Percentiles rank a stretch among this genome's conserved stretches.
phyloP scores from a whole-genome alignment of 2,329 filamentous ascomycete species.

The Cercospora berteroae region DNA sequence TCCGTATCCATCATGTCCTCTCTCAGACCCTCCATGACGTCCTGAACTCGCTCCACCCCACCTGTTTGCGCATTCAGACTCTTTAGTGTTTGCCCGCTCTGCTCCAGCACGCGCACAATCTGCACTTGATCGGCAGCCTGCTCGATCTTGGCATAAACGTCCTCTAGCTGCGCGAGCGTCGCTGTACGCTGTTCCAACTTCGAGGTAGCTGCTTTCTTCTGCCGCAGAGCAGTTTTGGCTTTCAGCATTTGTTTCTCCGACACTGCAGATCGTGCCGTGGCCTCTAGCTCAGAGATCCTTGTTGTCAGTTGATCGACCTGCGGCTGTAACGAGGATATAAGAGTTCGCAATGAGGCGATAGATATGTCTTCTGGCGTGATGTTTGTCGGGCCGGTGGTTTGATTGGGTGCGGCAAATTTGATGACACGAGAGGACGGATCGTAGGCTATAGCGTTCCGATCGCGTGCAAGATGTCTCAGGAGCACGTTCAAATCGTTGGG shows the following conservation, averaged over 20 bases:
- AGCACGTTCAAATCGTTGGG: slow-evolving; percentile 49
- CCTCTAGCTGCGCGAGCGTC: slow-evolving; percentile 77
- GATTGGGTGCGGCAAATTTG: slow-evolving; percentile 64
- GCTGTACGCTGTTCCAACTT: slow-evolving; percentile 69
- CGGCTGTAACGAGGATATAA: slow-evolving; percentile 64
- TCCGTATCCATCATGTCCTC: slow-evolving; percentile 79
- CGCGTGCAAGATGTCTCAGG: slow-evolving; percentile 47
- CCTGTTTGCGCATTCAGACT: slow-evolving; percentile 75
- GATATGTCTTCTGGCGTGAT: slow-evolving; percentile 78
- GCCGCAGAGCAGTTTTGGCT: slow-evolving; percentile 75
- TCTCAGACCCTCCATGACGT: slow-evolving; percentile 69
- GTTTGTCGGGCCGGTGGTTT: slow-evolving; percentile 38
- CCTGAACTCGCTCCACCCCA: slow-evolving; percentile 70
- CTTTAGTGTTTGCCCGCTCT: slow-evolving; percentile 69
- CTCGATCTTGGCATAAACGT: slow-evolving; percentile 78
- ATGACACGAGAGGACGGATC: slow-evolving; percentile 54
- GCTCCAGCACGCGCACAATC: slow-evolving; percentile 78
- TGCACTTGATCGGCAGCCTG: slow-evolving; percentile 82
- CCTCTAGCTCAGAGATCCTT: slow-evolving; percentile 51
- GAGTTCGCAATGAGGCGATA: slow-evolving; percentile 74
- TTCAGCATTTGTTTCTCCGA: slow-evolving; percentile 68
- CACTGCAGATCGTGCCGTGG: slow-evolving; percentile 67
- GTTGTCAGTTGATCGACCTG: slow-evolving; percentile 65
- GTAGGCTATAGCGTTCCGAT: slow-evolving; percentile 49
- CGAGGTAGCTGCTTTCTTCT: slow-evolving; percentile 76